Evolutionary conservation across 805 yeast genomes (phyloP), one percentile per base, ranked within the genome.

Genomic region (Candida loeiensis): DNA sequence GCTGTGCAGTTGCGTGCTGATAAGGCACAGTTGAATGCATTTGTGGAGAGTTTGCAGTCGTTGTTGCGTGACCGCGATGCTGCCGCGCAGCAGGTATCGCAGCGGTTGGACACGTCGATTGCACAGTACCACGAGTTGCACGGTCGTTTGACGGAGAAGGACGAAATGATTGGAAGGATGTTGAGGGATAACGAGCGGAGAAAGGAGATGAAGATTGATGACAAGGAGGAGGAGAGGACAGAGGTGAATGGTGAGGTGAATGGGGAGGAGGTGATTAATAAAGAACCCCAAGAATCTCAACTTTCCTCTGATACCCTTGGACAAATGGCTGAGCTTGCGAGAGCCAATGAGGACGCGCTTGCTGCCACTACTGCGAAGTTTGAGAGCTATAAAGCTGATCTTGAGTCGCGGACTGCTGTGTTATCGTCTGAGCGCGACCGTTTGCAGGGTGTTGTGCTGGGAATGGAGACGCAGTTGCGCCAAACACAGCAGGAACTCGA

Each of bases 331-430:
- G 66, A 64, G n/a, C 71, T 86, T 29, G 80, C 89, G 0, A 61
- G 62, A 37, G 77, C 84, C 11, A 77, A 87, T 3, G 95, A 86
- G 53, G 76, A 74, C 38, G 79, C 89, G 4, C 65, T 86, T 27
- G 59, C 64, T 27, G 66, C 71, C 34, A 64, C 85, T 44, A 79
- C 76, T 20, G 63, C 64, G 15, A 66, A 81, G 1, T 82, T 74
- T 54, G 86, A 66, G 20, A 51, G 55, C n/a, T 61, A 53, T 33
- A 65, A 54, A 40, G 37, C 16, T 5, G 60, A 63, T 6, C 40
- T 51, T 12, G 63, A 63, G 3, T 40, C 44, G 2, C 55, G 53
- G 27, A 43, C 52, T 26, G 36, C 48, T 8, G 32, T 43, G 6
- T 46, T 66, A 24, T 34, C 46, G 12, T 37, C 45, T 5, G 70